Evolutionary conservation across 352 stramenopile species (phyloP), one percentile per base, ranked within the genome.

Genomic region (Phytopythium boreale): DNA sequence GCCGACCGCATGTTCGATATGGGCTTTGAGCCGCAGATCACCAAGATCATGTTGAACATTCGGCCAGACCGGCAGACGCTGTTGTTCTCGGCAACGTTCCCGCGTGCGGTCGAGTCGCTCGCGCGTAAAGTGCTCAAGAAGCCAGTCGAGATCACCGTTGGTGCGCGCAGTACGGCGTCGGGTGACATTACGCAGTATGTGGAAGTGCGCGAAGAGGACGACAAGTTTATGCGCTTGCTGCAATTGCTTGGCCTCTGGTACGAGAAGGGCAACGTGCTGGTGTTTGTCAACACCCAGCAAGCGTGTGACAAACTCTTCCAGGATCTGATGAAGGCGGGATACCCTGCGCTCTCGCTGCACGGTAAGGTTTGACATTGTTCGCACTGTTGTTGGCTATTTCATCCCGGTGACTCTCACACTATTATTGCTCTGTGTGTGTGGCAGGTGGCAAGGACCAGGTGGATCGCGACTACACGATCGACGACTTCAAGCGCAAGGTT

Each of bases 1-100:
- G 97, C 97, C 46, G 98, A 99, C 77, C 90, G 98, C 22, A 99
- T 99, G 95, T 99, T 99, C 71, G 98, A 99, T 75, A 99, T 99
- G 98, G 98, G 98, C 14, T 99, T 99, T 75, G 97, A 99, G 65
- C 97, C 98, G 15, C 98, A 99, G 75, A 98, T 99, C 66, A 95
- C 87, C 17, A 98, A 98, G 68, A 98, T 98, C 59, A 88, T 98
- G 74, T 76, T 92, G 69, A 97, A 98, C 49, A 91, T 97, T 64
- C 91, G 95, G 0, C 81, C 88, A 27, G 91, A 97, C 66, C 84
- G 92, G 2, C 93, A 98, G 63, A 97, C 91, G 8, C 66, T 99
- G 17, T 83, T 99, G 22, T 99, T 99, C 68, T 99, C 95, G 10
- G 98, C 98, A 5, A 99, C 98, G 2, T 99, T 99, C 75, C 97